These are phyloP conservation scores for Xerocomellus chrysenteron DNA, from an alignment of 768 basidiomycete species.

Conservation along the genomic window DNA sequence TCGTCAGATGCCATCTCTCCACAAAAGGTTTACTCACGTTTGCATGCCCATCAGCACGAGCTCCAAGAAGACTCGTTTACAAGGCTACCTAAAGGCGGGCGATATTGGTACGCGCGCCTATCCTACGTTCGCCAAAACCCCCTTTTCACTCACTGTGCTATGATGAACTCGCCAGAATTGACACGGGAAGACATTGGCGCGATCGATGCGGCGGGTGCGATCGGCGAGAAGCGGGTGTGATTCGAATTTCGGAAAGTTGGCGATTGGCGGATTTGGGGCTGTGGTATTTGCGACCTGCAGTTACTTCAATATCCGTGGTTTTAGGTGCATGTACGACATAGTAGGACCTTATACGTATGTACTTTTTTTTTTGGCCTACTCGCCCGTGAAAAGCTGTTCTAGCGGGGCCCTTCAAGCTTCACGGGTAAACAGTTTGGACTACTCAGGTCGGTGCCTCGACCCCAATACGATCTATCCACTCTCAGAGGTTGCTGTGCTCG, in stretches of 20 bases:
- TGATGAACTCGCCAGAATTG: slow-evolving; percentile 37
- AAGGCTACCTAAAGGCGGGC: slow-evolving; percentile 66
- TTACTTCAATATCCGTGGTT: not conserved
- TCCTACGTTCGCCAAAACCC: not conserved
- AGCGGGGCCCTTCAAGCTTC: too few species aligned
- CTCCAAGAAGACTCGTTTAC: slow-evolving; percentile 61
- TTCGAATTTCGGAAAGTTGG: not conserved
- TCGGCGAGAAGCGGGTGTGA: not conserved
- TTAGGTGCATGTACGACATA: too few species aligned
- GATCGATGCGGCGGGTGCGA: slow-evolving; percentile 57
- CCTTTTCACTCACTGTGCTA: not conserved
- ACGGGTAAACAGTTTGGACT: too few species aligned
- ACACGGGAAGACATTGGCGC: slow-evolving; percentile 49
- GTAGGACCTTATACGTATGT: too few species aligned
- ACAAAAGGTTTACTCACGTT: not conserved
- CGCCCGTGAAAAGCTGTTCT: too few species aligned
- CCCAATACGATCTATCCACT: too few species aligned
- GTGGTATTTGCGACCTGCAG: slow-evolving; percentile 5
- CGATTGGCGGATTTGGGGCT: not conserved
- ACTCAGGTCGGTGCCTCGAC: too few species aligned
- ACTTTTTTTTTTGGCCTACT: too few species aligned
- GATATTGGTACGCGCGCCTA: slow-evolving; percentile 47
- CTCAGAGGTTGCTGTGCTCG: too few species aligned
- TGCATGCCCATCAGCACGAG: slow-evolving; percentile 45
- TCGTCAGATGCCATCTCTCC: not conserved